A percentile compares a stretch with the other conserved stretches of the same genome.
Evolutionary conservation across 208 protist species (phyloP).

Genomic region (Acanthamoeba healyi): DNA sequence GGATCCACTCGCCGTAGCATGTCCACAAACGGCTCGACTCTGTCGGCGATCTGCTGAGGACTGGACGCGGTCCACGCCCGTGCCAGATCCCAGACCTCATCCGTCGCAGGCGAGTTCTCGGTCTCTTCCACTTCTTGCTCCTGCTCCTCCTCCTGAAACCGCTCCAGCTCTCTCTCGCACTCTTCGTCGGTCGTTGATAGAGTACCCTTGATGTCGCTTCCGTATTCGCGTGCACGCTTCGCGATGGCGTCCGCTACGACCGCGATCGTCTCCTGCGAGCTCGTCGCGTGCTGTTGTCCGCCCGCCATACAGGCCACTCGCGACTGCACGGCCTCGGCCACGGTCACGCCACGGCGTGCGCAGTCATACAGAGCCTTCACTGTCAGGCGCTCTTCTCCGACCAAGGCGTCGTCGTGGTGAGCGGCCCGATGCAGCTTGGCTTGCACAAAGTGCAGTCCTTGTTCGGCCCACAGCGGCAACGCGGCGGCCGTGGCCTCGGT

Average conservation of each 20-base stretch:
- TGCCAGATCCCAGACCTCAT: neutral
- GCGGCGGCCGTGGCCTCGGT: neutral
- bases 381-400: neutral
- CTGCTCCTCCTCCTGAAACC: neutral
- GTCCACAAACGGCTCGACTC: neutral
- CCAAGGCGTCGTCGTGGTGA: neutral
- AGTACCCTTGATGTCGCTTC: neutral
- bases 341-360: neutral
- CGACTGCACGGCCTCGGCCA: neutral
- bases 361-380: neutral
- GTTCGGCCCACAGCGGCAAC: neutral
- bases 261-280: neutral
- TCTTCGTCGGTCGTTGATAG: neutral
- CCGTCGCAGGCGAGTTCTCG: neutral
- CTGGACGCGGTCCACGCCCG: neutral
- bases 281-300: neutral
- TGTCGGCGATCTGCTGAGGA: neutral
- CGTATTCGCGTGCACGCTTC: neutral
- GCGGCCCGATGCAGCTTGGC: neutral
- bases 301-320: neutral
- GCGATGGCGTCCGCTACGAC: neutral
- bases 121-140: neutral
- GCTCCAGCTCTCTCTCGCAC: neutral
- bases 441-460: neutral
- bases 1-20: neutral